Base-by-base conservation (phyloP, 768 basidiomycete genomes). In the Asterophora lycoperdoides region DNA sequence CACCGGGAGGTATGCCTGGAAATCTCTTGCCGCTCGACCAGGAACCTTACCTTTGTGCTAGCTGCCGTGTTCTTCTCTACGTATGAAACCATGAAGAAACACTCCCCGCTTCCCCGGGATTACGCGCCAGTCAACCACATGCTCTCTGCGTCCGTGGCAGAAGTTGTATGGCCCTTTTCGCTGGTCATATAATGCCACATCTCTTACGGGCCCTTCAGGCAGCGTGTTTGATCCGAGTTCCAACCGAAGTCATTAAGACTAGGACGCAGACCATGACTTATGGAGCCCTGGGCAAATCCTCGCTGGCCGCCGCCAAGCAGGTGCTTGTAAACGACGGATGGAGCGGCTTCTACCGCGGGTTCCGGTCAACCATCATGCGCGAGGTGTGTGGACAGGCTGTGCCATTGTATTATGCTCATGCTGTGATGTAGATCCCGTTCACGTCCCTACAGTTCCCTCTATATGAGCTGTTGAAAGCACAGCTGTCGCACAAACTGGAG, bases 181-280 rank as follows among this genome's bases (percentile, higher is more conserved):
- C 33, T 32, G 52, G 45, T 51, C 26, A 20, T 42, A 44, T 49
- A 51, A 44, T 51, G 43, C 38, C 18, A 37, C 18, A 55, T 44
- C 33, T 64, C 36, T 47, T 54, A 41, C 47, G 36, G 44, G 30
- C 38, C 26, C 23, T 56, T 46, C 63, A 89, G 87, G 78, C 86
- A 41, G 93, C 94, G 29, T 98, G 94, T 64, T 72, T 95, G 44
- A 79, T 98, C 43, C 87, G 94, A 41, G 94, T 98, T 2, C 94
- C 94, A 1, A 96, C 94, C 0, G 95, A 97, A 64, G 87, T 98
- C 26, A 86, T 97, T 68, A 98, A 98, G 65, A 94, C 91, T 8
- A 80, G 94, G 3, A 85, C 81, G 50, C 95, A 97, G 63, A 93
- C 93, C 0, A 85, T 86, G 14, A 80, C 78, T 8, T 93, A 94